Evolutionary conservation across 208 protist species (phyloP), one percentile per base, ranked within the genome.

Genomic region (Crithidia acanthocephali): DNA sequence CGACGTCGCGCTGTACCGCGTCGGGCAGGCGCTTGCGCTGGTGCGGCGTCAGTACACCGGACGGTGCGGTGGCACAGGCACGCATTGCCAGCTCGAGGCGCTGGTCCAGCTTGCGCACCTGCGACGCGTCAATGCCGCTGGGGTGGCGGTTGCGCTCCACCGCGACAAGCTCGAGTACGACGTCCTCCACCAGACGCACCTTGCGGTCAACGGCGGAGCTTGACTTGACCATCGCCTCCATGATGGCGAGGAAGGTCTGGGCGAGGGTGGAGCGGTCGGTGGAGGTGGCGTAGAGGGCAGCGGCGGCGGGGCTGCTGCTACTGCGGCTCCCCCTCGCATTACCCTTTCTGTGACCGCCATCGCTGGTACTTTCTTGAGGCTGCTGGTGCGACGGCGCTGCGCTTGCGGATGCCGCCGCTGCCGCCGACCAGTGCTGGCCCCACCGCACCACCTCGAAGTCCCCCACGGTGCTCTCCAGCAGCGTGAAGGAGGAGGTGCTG

Each of bases 231-330:
- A 96, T 91, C 5, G 82, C 82, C 16, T 73, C 76, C 25, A 96
- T 61, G 11, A 79, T 84, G 28, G 79, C 81, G 13, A 96, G 69
- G 59, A 95, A 96, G 15, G 90, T 96, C 64, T 94, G 79, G 15
- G 92, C 92, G 20, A 94, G 71, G 11, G 89, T 87, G 32, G 82
- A 75, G 53, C 81, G 83, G 47, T 96, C 86, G 6, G 88, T 96
- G 16, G 86, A 82, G 9, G 68, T 72, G 51, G 71, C 42, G 51
- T 71, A 71, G 44, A 80, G 55, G 22, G 67, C 67, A 11, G 73
- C 56, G n/a, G 63, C 48, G 25, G 72, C 68, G 52, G 51, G 27
- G 25, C 30, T 42, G 22, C 25, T 63, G 10, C n/a, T 60, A 18
- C 25, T 56, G 8, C 33, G 30, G 37, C 50, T 23, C 27, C 44